A percentile compares a stretch with the other conserved stretches of the same genome.
These are phyloP conservation scores for Antitrichia curtipendula DNA, from an alignment of 225 moss, liverwort and hornwort species.

Conservation along the genomic window DNA sequence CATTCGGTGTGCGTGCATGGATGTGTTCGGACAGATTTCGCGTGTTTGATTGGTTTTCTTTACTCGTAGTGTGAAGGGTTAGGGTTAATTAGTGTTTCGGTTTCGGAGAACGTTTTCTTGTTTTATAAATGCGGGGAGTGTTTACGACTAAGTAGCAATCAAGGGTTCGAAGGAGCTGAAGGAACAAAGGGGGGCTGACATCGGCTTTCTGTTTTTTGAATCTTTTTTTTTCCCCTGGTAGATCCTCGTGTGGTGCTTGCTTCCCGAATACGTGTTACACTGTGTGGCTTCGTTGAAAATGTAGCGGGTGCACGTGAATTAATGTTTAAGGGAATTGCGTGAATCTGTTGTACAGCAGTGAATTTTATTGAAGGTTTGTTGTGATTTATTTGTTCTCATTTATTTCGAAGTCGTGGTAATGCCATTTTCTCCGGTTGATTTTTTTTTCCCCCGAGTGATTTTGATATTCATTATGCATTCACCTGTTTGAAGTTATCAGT, in stretches of 20 bases:
- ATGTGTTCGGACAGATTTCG: not conserved
- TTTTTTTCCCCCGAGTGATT: not conserved
- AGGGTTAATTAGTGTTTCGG: conserved; percentile 1
- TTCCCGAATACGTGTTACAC: not conserved
- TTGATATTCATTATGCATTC: not conserved
- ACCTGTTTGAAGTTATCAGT: not conserved
- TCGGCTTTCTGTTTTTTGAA: not conserved
- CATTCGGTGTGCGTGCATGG: not conserved
- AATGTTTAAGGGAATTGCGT: not conserved
- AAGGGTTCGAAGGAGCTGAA: not conserved
- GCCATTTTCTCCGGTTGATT: not conserved
- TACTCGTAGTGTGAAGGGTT: not conserved
- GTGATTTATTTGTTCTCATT: not conserved
- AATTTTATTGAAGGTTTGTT: not conserved
- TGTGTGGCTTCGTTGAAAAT: not conserved
- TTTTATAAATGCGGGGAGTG: not conserved
- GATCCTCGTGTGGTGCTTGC: not conserved
- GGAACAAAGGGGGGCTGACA: not conserved
- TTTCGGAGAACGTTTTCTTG: not conserved
- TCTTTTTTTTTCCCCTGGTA: not conserved
- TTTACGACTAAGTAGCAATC: not conserved
- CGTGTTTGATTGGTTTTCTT: not conserved
- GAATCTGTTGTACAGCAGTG: not conserved
- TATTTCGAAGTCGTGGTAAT: not conserved
- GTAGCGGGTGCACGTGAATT: not conserved